Base-by-base conservation (phyloP, 1,139 yeast genomes). In the Trichomonascaceae sp. region DNA sequence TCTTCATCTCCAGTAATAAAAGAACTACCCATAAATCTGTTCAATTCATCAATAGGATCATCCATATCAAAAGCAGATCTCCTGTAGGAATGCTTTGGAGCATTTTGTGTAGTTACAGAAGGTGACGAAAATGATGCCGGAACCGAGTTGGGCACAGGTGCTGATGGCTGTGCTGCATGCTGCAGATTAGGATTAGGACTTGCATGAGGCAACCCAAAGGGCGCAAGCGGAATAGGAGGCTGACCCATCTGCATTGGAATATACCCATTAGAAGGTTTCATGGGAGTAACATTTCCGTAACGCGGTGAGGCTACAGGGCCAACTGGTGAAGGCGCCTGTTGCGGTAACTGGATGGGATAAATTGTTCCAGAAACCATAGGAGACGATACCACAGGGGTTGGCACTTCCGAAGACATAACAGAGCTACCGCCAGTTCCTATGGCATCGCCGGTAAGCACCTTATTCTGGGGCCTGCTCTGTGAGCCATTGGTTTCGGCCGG, bases 21-120 rank as follows among this genome's bases (percentile, higher is more conserved):
- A 18, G 60, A 53, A 18, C 62, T 57, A 9, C 65, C 64, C 58
- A 63, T 58, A 27, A 61, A 59, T n/a, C 64, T 57, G 27, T 58
- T 57, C 32, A 60, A 49, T 50, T 61, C 64, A 48, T 60, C 63
- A 18, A 58, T 58, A 12, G 60, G 59, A 36, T 52, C 55, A 45
- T 51, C 54, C 41, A 50, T 53, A 6, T 50, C 52, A 43, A 50
- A 38, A 18, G 46, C 47, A 27, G 38, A 27, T 7, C 45, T 36
- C 18, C 45, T 36, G 18, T 15, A 39, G n/a, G 45, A 20, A 48
- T 39, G 24, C 2, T 49, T 50, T 19, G 30, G 47, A 5, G 30
- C 45, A 38, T 19, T n/a, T 18, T 39, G 48, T 36, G 30, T 10
- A 18, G 38, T 46, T n/a, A 43, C 41, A 36, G 55, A 47, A 38